Conservation (phyloP, 2,329 filamentous ascomycete species). For the Claviceps sorghi region DNA sequence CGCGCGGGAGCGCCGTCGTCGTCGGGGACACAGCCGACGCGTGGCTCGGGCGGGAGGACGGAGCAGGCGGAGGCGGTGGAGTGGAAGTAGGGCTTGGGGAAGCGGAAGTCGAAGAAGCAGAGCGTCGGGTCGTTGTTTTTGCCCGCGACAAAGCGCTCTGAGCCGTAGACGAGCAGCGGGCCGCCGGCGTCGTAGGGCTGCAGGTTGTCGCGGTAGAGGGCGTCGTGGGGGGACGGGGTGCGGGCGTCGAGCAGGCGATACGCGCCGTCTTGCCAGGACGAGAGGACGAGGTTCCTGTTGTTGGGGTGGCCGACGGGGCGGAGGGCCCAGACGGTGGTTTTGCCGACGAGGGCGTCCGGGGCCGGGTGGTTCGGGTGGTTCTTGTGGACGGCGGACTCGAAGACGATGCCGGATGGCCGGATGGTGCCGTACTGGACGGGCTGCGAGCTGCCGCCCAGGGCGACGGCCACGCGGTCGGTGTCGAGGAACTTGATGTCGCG, state of each 20-base stretch:
- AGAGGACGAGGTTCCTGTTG: slow-evolving; percentile 29
- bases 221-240: slow-evolving; percentile 29
- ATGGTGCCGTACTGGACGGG: slow-evolving; percentile 32
- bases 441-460: slow-evolving; percentile 25
- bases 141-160: slow-evolving; percentile 36
- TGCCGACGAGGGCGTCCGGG: slow-evolving; percentile 17
- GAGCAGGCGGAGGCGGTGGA: slow-evolving; percentile 33
- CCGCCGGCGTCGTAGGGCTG: slow-evolving; percentile 31
- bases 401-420: slow-evolving; percentile 29
- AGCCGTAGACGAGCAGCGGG: slow-evolving; percentile 33
- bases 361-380: neutral
- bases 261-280: slow-evolving; percentile 39
- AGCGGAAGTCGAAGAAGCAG: slow-evolving; percentile 41
- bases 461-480: slow-evolving; percentile 29
- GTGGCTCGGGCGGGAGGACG: neutral
- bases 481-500: slow-evolving; percentile 30
- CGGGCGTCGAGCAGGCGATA: slow-evolving; percentile 36
- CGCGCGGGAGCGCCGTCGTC: neutral
- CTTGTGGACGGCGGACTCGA: slow-evolving; percentile 21
- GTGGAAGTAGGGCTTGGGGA: slow-evolving; percentile 32
- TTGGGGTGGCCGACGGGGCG: slow-evolving; percentile 26
- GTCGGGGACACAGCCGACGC: neutral
- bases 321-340: slow-evolving; percentile 30
- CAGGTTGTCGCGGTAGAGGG: slow-evolving; percentile 38
- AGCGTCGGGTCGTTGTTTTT: slow-evolving; percentile 28